Base-by-base conservation (phyloP, 345 rosid genomes). In the Abelmoschus esculentus region DNA sequence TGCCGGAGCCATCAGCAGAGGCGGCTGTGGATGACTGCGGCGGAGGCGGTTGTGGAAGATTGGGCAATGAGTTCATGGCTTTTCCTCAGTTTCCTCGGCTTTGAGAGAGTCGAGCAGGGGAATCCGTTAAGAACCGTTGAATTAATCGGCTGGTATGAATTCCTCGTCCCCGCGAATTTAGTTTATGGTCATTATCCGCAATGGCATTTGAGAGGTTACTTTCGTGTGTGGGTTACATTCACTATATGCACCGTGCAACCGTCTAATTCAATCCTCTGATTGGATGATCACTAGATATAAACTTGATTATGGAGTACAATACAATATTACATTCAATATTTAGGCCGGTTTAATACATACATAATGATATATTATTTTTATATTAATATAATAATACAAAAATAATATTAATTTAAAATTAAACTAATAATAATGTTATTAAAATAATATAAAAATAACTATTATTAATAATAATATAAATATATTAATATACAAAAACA, bases 1-100 rank as follows among this genome's bases (percentile, higher is more conserved):
- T 93, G 49, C 86, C 78, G 15, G 79, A 75, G 17, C 79, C 87
- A 26, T 75, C 85, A 1, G 67, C 54, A 18, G 72, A 67, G 2
- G 78, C 13, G 29, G 86, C 59, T n/a, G 86, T 61, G 56, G 56
- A 52, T 0, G 56, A 52, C 40, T 82, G 70, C n/a, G 78, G 72
- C n/a, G 74, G 87, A 1, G 77, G 76, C 6, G 11, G 44, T 40
- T 40, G 61, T 56, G 61, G 15, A 26, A 34, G 61, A 56, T 56
- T 56, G 15, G 61, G 34, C 2, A 34, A 74, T 2, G 86, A 61
- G 65, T 64, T 86, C 78, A 74, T 70, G 28, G 42, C 11, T 10
- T 70, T 53, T 18, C 60, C 26, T 29, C 26, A 2, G 17, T 32
- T 38, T 32, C 11, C 62, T 63, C 28, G 26, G 28, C 59, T 32